Base-by-base conservation (phyloP, 768 basidiomycete genomes). In the Infundibulicybe gibba region DNA sequence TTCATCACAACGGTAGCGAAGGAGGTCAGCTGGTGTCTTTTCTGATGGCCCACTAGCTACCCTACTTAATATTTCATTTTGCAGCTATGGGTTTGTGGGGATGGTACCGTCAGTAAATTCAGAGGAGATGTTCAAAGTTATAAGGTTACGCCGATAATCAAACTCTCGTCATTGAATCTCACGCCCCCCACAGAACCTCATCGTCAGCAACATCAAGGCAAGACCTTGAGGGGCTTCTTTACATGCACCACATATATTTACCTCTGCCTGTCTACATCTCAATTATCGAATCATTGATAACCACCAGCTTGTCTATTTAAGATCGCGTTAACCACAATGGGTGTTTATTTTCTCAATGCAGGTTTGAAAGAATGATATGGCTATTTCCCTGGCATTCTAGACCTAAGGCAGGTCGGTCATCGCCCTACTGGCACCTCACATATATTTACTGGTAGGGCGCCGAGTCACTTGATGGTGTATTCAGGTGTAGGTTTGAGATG, bases 51-150 rank as follows among this genome's bases (percentile, higher is more conserved):
- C n/a, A 13, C 31, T 20, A 30, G 37, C 37, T 38, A 12, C 25
- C 49, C 5, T 49, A 49, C 33, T 43, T 47, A 49, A 47, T n/a
- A n/a, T n/a, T 50, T 21, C 41, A 35, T 9, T 33, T 53, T 35
- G 3, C 43, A 94, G 90, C 77, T 97, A 16, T 97, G 93, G 91
- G 93, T 97, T 9, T 97, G 94, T 57, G 85, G 82, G 25, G 88
- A 93, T 58, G 83, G 79, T 43, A 85, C 84, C 0, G 88, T 91
- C 30, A 69, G 67, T 48, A 90, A 91, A 64, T 95, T 93, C 73
- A 81, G 69, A 64, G 92, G 93, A 33, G 94, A 97, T 57, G 94
- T 97, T 1, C 80, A 90, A 57, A 81, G 79, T 10, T 97, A 97
- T 76, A 97, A 95, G 86, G 90, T 83, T 43, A 50, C 69, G 55